phyloP scores from a whole-genome alignment of 768 basidiomycete species.

The Boletus fagicola region DNA sequence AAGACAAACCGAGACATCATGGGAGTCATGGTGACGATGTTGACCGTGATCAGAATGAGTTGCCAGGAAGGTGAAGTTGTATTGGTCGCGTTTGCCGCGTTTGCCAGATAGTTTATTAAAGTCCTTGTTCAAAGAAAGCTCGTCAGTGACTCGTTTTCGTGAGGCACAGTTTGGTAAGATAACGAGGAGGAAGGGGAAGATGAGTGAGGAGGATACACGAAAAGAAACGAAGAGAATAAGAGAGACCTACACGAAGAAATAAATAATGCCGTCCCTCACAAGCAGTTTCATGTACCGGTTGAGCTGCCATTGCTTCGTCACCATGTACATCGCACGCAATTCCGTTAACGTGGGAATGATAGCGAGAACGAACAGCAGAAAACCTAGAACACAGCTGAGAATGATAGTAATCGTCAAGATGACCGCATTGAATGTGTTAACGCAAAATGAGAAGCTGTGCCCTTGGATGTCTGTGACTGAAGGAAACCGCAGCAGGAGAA shows the following conservation, averaged over 20 bases:
- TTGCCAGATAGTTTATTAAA: not conserved
- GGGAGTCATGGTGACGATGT: not conserved
- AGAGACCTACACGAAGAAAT: constrained; percentile 1
- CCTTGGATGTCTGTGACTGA: not conserved
- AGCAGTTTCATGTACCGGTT: constrained; percentile 1
- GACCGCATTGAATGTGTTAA: not conserved
- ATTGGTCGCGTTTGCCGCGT: too few relatives aligned
- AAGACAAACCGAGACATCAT: too few relatives aligned
- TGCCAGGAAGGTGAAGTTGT: not conserved
- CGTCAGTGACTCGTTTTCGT: not conserved
- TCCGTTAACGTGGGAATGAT: not conserved
- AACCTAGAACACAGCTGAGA: not conserved
- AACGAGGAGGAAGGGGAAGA: not conserved
- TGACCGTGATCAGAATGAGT: not conserved
- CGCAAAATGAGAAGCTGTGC: not conserved
- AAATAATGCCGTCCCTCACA: not conserved
- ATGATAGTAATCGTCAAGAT: not conserved
- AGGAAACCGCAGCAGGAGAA: not conserved
- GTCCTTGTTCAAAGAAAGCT: not conserved
- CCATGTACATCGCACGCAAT: not conserved
- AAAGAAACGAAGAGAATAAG: not conserved
- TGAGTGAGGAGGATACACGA: not conserved
- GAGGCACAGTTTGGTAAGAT: not conserved
- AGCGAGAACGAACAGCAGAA: not conserved
- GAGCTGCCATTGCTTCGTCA: not conserved